Evolutionary conservation across 2,329 filamentous ascomycete genomes (phyloP), one percentile per base, ranked within the genome.

Genomic region (Xylaria sp.): DNA sequence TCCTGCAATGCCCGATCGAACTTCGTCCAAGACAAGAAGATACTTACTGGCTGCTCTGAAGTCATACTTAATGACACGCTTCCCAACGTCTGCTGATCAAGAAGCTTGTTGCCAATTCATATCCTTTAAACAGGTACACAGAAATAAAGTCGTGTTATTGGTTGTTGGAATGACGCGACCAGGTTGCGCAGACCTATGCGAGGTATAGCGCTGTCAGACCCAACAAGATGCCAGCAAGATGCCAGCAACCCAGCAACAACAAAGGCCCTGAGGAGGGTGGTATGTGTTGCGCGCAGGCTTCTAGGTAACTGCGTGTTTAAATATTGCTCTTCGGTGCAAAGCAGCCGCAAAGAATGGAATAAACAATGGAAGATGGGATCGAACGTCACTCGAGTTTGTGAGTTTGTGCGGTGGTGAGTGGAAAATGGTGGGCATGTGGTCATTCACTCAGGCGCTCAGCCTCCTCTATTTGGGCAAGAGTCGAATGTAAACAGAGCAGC

Each of bases 41-140:
- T n/a, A 67, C 71, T 68, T 66, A 72, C 71, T n/a, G 70, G 69
- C 55, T 73, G 67, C 55, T 72, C 69, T 54, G 71, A 70, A 67
- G 71, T 67, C 70, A 72, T 72, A 58, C 57, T 68, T 67, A 64
- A 62, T 46, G 61, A 67, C 52, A 61, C 58, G 57, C 40, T 64
- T 68, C 54, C 65, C 63, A 60, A 57, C 43, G 54, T 67, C 55
- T 67, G 38, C 44, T 62, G 43, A 52, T 64, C 67, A 70, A 61
- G 46, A 62, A 51, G 57, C 49, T 60, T 38, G 46, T 51, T 43
- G 66, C 56, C 60, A 59, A 66, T 62, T 72, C 70, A 72, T 73
- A 35, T 67, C 70, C 66, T 66, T 55, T 38, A 49, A 52, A 58
- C 53, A 66, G 64, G 53, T 27, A 65, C 35, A 53, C 56, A n/a